Base-by-base conservation (phyloP, 768 basidiomycete genomes). In the Suillus paluster region DNA sequence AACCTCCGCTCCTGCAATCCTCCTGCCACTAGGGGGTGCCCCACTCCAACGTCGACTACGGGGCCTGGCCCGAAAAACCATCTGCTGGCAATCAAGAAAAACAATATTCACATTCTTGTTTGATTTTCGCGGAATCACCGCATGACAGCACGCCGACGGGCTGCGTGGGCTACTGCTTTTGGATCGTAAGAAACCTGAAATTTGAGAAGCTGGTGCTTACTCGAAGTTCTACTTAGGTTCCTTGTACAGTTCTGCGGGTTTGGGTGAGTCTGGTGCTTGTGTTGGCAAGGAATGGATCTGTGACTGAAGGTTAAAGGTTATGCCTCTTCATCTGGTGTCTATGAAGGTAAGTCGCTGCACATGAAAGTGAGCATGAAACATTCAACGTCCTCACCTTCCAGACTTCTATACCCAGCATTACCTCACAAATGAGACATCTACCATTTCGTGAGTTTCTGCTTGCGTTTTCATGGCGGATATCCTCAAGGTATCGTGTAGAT, bases 191-290 rank as follows among this genome's bases (percentile, higher is more conserved):
- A 49, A 60, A 17, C 0, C 17, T 11, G n/a, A 10, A 15, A 23
- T 11, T 39, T n/a, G 10, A 8, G 34, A 36, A 5, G 3, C 14
- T 5, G 49, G 5, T 1, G 9, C 27, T 11, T 17, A 4, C 30
- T 33, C 19, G 19, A 3, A 3, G 4, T 57, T 41, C 34, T 7
- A 33, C 6, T n/a, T 17, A 74, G 72, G 14, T 74, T 74, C 45
- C 63, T 73, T 46, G 64, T 48, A 1, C 67, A 71, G 42, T 69
- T 74, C 25, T 69, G 69, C 52, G 66, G 69, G 59, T 74, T 38
- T 39, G 73, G 72, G 72, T 66, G 45, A 5, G 72, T 55, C 23
- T 2, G 11, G 2, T 3, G 9, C 12, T 9, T n/a, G 0, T 2
- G 21, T 4, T 1, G 4, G 1, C 36, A 2, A 27, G 6, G 55